These are phyloP conservation scores for Populus hybrid DNA, from an alignment of 441 rosid species.

Conservation along the genomic window DNA sequence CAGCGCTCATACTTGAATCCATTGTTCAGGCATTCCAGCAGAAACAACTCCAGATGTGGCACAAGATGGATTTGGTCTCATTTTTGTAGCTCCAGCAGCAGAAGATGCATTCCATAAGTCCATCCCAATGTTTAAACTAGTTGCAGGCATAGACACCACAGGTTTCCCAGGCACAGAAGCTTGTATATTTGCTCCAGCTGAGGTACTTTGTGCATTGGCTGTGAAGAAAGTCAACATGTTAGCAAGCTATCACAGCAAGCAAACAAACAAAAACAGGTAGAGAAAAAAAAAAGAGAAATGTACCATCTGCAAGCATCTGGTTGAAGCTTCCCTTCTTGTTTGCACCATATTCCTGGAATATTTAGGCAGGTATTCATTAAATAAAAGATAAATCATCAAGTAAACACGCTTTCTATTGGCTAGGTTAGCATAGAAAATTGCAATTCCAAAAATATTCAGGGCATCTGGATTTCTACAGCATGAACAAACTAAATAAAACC, in stretches of 20 bases:
- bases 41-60: conserved; percentile 36
- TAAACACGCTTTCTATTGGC: not conserved
- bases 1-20: conserved; percentile 52
- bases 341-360: conserved; percentile 51
- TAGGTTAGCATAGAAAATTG: not conserved
- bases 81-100: conserved; percentile 56
- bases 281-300: conserved; percentile 1
- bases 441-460: not conserved
- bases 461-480: not conserved
- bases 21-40: conserved; percentile 53
- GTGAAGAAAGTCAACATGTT: conserved; percentile 22
- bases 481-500: not conserved
- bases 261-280: not conserved
- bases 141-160: conserved; percentile 49
- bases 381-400: not conserved
- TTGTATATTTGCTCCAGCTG: conserved; percentile 34
- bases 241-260: conserved; percentile 9
- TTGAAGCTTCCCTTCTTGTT: conserved; percentile 69
- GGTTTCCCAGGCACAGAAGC: conserved; percentile 65
- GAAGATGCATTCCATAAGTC: conserved; percentile 70
- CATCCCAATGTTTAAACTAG: conserved; percentile 91
- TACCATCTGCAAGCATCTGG: conserved; percentile 92
- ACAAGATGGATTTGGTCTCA: conserved; percentile 39
- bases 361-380: conserved; percentile 2
- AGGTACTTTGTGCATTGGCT: conserved; percentile 66